These are phyloP conservation scores for Scheffersomyces cryptocercus DNA, from an alignment of 1,139 yeast genomes.

Conservation along the genomic window DNA sequence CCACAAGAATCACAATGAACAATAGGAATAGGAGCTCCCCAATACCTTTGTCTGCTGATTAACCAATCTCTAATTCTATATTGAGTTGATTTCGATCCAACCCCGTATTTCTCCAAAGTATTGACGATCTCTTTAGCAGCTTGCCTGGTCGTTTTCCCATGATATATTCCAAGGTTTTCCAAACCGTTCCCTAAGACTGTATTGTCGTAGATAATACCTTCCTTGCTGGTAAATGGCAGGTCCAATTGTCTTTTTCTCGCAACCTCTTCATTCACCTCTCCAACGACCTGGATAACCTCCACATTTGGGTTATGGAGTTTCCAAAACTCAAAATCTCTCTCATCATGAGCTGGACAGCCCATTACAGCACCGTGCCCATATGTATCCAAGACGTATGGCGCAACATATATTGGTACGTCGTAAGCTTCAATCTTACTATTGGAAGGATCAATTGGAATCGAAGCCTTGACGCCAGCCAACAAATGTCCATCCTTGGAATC, in stretches of 20 bases:
- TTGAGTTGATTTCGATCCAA: constrained; percentile 55
- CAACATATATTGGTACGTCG: constrained; percentile 74
- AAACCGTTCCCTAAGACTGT: constrained; percentile 27
- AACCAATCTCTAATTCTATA: constrained; percentile 88
- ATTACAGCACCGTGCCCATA: constrained; percentile 94
- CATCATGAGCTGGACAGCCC: constrained; percentile 97
- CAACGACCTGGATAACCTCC: constrained; percentile 46
- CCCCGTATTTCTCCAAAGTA: constrained; percentile 32
- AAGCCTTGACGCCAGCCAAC: constrained; percentile 46
- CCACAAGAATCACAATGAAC: constrained; percentile 87
- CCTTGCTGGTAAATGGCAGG: constrained; percentile 50
- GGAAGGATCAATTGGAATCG: constrained; percentile 58
- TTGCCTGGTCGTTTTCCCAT: constrained; percentile 48
- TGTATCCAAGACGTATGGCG: constrained; percentile 82
- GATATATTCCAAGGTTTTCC: constrained; percentile 45
- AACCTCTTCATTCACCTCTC: constrained; percentile 22
- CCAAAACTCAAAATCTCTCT: constrained; percentile 84
- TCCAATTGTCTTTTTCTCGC: constrained; percentile 5
- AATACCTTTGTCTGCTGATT: constrained; percentile 88
- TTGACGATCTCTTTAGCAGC: constrained; percentile 55
- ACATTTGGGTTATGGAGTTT: constrained; percentile 51
- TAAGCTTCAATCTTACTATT: constrained; percentile 16
- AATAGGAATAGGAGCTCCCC: constrained; percentile 99
- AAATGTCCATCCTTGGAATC: constrained; percentile 67
- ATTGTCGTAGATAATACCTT: constrained; percentile 52